phyloP scores from a whole-genome alignment of 225 moss, liverwort and hornwort species.

The Climacium dendroides region DNA sequence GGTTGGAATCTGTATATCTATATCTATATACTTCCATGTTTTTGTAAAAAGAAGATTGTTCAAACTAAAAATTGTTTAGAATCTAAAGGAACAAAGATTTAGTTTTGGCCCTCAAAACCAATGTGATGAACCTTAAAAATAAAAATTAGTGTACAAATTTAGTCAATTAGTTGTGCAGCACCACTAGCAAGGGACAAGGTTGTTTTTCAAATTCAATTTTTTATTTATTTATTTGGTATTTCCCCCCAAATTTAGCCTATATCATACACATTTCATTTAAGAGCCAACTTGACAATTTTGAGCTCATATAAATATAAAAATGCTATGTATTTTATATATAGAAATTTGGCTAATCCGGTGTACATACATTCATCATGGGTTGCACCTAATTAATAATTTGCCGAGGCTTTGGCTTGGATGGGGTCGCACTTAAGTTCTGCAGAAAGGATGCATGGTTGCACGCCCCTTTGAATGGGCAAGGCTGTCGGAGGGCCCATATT shows the following conservation, averaged over 20 bases:
- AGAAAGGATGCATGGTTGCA: not conserved
- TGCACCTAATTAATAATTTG: not conserved
- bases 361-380: not conserved
- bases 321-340: not conserved
- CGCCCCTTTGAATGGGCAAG: not conserved
- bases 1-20: not conserved
- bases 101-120: not conserved
- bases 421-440: not conserved
- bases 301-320: not conserved
- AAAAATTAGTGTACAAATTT: not conserved
- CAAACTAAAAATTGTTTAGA: not conserved
- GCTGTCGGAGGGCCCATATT: not conserved
- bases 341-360: not conserved
- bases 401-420: not conserved
- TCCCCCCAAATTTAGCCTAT: not conserved
- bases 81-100: not conserved
- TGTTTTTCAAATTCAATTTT: too few species aligned
- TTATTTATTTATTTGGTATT: not conserved
- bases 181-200: accelerated
- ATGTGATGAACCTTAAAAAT: not conserved
- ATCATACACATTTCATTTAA: not conserved
- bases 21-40: not conserved
- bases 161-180: not conserved
- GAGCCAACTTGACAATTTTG: not conserved
- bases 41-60: not conserved